Percentiles rank a stretch among this genome's conserved stretches.
phyloP scores from a whole-genome alignment of 441 rosid genomes.

The Lepidium campestre region DNA sequence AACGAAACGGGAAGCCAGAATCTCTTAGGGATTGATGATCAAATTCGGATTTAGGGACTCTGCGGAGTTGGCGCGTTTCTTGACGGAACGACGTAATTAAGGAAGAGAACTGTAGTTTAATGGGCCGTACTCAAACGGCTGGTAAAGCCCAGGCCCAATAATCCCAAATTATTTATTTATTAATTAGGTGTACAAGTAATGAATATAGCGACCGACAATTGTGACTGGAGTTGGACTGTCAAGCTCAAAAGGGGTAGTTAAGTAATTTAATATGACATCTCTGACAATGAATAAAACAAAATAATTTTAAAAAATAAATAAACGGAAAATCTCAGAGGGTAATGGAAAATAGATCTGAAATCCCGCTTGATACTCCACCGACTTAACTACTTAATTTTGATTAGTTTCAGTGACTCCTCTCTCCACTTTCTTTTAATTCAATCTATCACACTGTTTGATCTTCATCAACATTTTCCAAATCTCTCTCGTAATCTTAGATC shows the following conservation, averaged over 20 bases:
- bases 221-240: not conserved
- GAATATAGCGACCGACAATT: not conserved
- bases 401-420: conserved; percentile 11
- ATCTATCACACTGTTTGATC: not conserved
- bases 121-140: not conserved
- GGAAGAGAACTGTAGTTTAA: not conserved
- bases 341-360: conserved; percentile 9
- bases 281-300: not conserved
- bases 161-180: not conserved
- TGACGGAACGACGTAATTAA: not conserved
- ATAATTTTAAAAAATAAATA: not conserved
- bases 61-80: conserved; percentile 17
- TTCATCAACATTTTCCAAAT: not conserved
- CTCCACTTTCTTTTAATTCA: conserved; percentile 10
- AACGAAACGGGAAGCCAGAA: not conserved
- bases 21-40: not conserved
- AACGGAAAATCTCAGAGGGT: not conserved
- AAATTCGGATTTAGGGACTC: conserved; percentile 7
- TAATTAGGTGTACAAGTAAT: not conserved
- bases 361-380: conserved; percentile 27
- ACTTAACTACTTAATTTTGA: not conserved
- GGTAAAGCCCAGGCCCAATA: not conserved
- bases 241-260: not conserved
- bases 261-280: not conserved
- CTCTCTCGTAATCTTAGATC: conserved; percentile 15